Evolutionary conservation across 345 rosid species (phyloP), one percentile per base, ranked within the genome.

Genomic region (Bruguiera parviflora): DNA sequence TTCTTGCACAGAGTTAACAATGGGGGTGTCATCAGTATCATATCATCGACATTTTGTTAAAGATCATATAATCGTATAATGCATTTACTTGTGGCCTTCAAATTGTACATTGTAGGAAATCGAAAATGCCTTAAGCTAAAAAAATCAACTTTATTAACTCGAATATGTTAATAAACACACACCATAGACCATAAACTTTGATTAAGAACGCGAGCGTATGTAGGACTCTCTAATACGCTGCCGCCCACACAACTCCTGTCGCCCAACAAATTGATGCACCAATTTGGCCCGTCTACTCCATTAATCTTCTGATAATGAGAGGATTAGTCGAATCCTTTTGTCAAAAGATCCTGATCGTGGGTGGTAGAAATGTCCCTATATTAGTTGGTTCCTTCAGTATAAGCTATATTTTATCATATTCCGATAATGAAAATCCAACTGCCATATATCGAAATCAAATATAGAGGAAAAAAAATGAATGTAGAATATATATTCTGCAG

Each of bases 371-470:
- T 20, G 70, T 65, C 56, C 29, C 13, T 64, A 8, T 58, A 46
- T 47, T 31, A 72, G 52, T 22, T 47, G 37, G 39, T 43, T 29
- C 49, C 39, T 64, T 71, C 31, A 20, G 46, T 64, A 43, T 13
- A 3, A 15, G 64, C 68, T 7, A 25, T 25, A 6, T 2, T 16
- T 31, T 16, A 71, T 15, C 43, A 57, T 24, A 5, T 11, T 55
- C 10, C 66, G 75, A 72, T 58, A 65, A 59, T 35, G 65, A 65
- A 59, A 47, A 49, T 19, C 66, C 37, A 72, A 66, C 65, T 19
- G 49, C 70, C 53, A 43, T 20, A 29, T 6, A 66, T n/a, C 32
- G 51, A 28, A 5, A 29, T 18, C 18, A 25, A 21, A 22, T 51
- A 8, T 8, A 18, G 7, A 20, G 22, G 10, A 11, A 33, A 33